Evolutionary conservation across 106 monocot species (phyloP).

Genomic region (Dioscorea zingiberensis): DNA sequence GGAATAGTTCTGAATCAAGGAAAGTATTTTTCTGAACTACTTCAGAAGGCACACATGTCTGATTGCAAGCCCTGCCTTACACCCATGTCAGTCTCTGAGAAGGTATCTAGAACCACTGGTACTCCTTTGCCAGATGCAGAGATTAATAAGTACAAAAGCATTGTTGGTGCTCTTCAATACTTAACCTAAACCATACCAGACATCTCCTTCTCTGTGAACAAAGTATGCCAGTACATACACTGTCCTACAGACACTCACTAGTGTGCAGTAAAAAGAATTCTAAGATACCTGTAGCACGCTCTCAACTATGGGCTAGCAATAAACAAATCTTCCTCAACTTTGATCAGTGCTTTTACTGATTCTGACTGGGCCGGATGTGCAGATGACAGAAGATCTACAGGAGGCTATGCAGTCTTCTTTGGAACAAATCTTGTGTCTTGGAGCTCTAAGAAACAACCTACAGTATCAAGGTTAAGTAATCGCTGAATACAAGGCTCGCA

Average conservation of each 20-base stretch:
- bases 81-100: too few relatives aligned
- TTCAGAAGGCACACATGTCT: too few relatives aligned
- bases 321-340: neutral
- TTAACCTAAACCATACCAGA: neutral
- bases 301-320: neutral
- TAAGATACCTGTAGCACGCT: neutral
- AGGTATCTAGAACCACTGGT: neutral
- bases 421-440: slow-evolving; percentile 9
- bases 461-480: slow-evolving; percentile 9
- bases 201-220: slow-evolving; percentile 4
- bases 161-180: neutral
- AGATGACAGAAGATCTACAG: neutral
- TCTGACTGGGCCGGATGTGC: neutral
- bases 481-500: slow-evolving; percentile 7
- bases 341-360: neutral
- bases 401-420: slow-evolving; percentile 7
- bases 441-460: slow-evolving; percentile 20
- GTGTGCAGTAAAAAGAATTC: slow-evolving; percentile 1
- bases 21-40: too few relatives aligned
- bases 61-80: too few relatives aligned
- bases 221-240: slow-evolving; percentile 1
- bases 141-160: neutral
- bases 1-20: too few relatives aligned
- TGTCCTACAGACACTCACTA: neutral
- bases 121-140: neutral